Evolutionary conservation across 495 filamentous ascomycete genomes (phyloP).

Genomic region (Aspergillus sclerotiicarbonarius): DNA sequence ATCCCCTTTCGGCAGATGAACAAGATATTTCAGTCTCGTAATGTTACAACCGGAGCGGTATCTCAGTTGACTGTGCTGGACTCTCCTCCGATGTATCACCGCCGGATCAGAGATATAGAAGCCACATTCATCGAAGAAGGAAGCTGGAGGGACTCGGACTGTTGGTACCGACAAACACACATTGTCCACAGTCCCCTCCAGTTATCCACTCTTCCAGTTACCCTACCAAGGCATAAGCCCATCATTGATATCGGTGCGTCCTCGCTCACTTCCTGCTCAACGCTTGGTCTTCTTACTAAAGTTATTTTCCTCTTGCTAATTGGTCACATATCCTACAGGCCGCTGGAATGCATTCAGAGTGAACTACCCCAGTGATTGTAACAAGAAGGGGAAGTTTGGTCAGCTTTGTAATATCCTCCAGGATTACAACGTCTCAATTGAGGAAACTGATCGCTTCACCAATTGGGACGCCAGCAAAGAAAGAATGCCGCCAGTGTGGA

Average conservation of each 20-base stretch:
- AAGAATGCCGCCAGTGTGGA: constrained; percentile 46
- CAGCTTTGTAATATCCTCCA: constrained; percentile 53
- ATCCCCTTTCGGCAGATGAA: constrained; percentile 65
- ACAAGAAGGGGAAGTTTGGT: constrained; percentile 38
- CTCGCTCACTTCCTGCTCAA: neutral
- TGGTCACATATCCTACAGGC: constrained; percentile 13
- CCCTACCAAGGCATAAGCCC: constrained; percentile 53
- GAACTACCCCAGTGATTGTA: constrained; percentile 21
- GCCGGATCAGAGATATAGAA: constrained; percentile 44
- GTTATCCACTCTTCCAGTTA: constrained; percentile 42
- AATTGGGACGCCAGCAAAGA: constrained; percentile 11
- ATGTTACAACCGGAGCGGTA: constrained; percentile 36
- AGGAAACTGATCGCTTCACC: constrained; percentile 26
- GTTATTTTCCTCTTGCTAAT: neutral
- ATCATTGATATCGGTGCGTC: constrained; percentile 73
- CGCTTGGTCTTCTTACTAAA: constrained; percentile 2
- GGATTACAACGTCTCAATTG: constrained; percentile 70
- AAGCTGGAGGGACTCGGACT: constrained; percentile 63
- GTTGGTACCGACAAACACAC: constrained; percentile 75
- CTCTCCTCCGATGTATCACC: constrained; percentile 64
- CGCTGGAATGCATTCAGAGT: constrained; percentile 45
- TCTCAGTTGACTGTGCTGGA: constrained; percentile 57
- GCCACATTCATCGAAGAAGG: constrained; percentile 37
- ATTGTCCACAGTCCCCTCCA: constrained; percentile 51
- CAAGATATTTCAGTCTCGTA: constrained; percentile 47